Evolutionary conservation across 176 grass and related monocot species (phyloP).

Genomic region (Lolium perenne): DNA sequence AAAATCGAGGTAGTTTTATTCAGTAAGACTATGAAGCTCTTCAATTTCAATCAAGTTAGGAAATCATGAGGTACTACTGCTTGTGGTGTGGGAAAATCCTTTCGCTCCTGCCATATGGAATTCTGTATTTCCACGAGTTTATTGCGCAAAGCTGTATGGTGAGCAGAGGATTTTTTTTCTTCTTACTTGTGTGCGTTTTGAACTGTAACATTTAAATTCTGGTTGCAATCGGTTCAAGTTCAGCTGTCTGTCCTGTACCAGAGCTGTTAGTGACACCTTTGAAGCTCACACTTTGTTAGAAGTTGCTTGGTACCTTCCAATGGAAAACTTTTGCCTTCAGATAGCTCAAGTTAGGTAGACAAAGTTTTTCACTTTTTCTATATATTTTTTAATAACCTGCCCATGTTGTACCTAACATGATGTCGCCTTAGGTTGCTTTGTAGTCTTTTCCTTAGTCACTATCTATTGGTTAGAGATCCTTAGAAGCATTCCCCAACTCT

Average conservation of each 20-base stretch:
- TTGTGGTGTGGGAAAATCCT: not conserved
- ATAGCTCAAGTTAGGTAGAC: slow-evolving; percentile 49
- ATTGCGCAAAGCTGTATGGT: not conserved
- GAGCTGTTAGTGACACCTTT: slow-evolving; percentile 38
- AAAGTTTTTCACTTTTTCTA: slow-evolving; percentile 33
- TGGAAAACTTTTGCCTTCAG: slow-evolving; percentile 41
- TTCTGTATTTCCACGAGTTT: not conserved
- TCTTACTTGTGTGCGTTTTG: not conserved
- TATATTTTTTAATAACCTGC: slow-evolving; percentile 44
- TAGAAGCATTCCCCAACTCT: slow-evolving; percentile 36
- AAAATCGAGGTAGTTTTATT: slow-evolving; percentile 14
- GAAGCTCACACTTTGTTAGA: slow-evolving; percentile 43
- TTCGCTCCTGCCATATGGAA: not conserved
- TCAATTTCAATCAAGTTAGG: slow-evolving; percentile 21
- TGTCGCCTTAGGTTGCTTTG: slow-evolving; percentile 45
- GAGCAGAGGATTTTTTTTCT: not conserved
- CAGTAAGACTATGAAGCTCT: not conserved
- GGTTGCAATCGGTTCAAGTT: slow-evolving; percentile 21
- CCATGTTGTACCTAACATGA: slow-evolving; percentile 46
- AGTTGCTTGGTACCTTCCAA: slow-evolving; percentile 47
- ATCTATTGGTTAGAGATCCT: slow-evolving; percentile 44
- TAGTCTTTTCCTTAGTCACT: slow-evolving; percentile 48
- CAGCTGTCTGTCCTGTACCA: slow-evolving; percentile 31
- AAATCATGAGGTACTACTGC: not conserved
- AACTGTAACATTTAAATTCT: slow-evolving; percentile 20